Evolutionary conservation across 108 stramenopile species (phyloP).

Genomic region (Cyclotella distinguenda): DNA sequence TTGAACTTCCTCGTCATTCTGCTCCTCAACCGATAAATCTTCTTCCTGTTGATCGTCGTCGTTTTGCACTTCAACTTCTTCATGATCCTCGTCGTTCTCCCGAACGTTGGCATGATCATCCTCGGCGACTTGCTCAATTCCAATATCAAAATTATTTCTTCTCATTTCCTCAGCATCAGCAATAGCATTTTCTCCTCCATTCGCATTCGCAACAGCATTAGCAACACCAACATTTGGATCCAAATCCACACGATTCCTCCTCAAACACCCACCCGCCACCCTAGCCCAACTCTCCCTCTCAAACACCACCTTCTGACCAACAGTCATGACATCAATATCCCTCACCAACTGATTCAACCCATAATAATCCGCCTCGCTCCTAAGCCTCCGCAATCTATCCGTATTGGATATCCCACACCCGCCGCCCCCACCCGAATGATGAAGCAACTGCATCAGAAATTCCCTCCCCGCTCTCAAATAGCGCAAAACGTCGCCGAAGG

Average conservation of each 20-base stretch:
- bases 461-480: conserved; percentile 27
- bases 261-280: conserved; percentile 37
- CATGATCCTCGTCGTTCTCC: too few species aligned
- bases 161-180: conserved; percentile 4
- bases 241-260: neutral
- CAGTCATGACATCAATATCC: conserved; percentile 35
- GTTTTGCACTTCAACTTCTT: too few species aligned
- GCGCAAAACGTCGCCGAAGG: conserved; percentile 32
- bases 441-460: conserved; percentile 23
- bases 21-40: conserved; percentile 1
- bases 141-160: too few species aligned
- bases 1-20: conserved; percentile 1
- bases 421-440: neutral
- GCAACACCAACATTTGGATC: neutral
- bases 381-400: conserved; percentile 20
- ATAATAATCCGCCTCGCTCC: conserved; percentile 46
- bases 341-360: conserved; percentile 34
- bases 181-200: neutral
- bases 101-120: too few species aligned
- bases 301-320: conserved; percentile 29
- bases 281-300: conserved; percentile 25
- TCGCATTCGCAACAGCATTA: neutral
- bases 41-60: conserved; percentile 8
- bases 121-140: too few species aligned
- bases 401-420: neutral